Base-by-base conservation (phyloP, 148 eudicot genomes). In the Simmondsia chinensis region DNA sequence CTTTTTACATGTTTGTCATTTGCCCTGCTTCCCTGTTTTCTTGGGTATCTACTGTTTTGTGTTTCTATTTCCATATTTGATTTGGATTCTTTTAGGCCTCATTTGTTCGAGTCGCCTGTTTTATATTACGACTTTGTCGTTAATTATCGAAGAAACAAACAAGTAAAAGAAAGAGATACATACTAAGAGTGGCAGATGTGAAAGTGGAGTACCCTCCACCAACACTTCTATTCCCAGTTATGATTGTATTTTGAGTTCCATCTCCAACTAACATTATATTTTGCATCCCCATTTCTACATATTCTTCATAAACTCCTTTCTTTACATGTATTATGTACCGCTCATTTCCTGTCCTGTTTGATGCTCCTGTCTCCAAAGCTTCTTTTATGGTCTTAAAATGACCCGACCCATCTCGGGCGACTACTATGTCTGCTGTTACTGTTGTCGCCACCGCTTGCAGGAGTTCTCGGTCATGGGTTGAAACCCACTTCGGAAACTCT, bases 201-300 rank as follows among this genome's bases (percentile, higher is more conserved):
- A 81, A 88, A 1, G 96, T 88, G 0, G 93, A 77, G 84, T 84
- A 81, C 0, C 96, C 96, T 46, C 80, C 80, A 83, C 75, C 63
- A 70, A 80, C 83, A 57, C 77, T 88, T 28, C 91, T 48, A 20
- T 64, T 66, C 17, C 89, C 73, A 8, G 89, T 57, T 16, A 83
- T 59, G 1, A 83, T 57, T 6, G 94, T 83, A 14, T 64, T 64
- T 33, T 89, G 88, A 18, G 83, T 77, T 0, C 94, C 96, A 61
- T 87, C 96, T 13, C 96, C 96, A 18, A 83, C 61, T 35, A 88
- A 38, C 89, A 88, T 75, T 9, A 88, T 71, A 33, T 75, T 80
- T 57, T 77, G 81, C 77, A 70, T 80, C 72, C 83, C 83, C 79
- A 87, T 61, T 43, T 83, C 89, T 44, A 87, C 58, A 46, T 83